Percentiles rank a stretch among this genome's conserved stretches.
These are phyloP conservation scores for Aureobasidium melanogenum DNA, from an alignment of 2,329 filamentous ascomycete species.

Conservation along the genomic window DNA sequence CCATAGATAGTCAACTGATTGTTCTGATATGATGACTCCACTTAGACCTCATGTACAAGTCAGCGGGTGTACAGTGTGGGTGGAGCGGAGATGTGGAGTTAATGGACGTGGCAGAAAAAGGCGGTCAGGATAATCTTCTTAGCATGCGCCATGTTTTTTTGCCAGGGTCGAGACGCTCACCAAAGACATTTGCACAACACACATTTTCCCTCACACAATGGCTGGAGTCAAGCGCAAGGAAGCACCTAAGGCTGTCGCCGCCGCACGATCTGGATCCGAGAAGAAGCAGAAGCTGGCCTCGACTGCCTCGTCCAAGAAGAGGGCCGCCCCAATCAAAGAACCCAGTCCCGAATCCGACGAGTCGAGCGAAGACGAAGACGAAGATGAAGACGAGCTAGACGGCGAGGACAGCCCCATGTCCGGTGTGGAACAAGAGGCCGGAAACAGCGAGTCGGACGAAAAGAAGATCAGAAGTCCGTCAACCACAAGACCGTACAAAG, in stretches of 20 bases:
- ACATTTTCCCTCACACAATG: constrained; percentile 19
- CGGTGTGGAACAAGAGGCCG: constrained; percentile 7
- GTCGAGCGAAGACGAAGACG: constrained; percentile 9
- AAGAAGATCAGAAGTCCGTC: constrained; percentile 16
- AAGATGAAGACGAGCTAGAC: constrained; percentile 8
- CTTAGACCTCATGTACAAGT: too few species aligned
- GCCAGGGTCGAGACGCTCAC: background rate
- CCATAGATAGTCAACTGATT: too few species aligned
- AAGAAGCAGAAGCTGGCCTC: constrained; percentile 33
- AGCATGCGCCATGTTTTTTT: background rate
- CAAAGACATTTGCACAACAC: background rate
- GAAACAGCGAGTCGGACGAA: constrained; percentile 6
- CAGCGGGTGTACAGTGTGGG: too few species aligned
- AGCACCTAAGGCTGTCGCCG: constrained; percentile 27
- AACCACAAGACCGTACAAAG: background rate
- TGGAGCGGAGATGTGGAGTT: too few species aligned
- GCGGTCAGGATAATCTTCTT: too few species aligned
- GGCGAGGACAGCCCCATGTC: constrained; percentile 2
- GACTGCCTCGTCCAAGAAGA: constrained; percentile 5
- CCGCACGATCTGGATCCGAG: constrained; percentile 18
- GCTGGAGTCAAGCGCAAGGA: constrained; percentile 33
- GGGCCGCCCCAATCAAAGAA: constrained; percentile 1
- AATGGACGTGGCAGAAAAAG: too few species aligned
- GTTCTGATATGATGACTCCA: too few species aligned
- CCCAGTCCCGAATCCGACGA: constrained; percentile 6